Evolutionary conservation across 2,329 filamentous ascomycete genomes (phyloP).

Genomic region (Diaporthe citriasiana): DNA sequence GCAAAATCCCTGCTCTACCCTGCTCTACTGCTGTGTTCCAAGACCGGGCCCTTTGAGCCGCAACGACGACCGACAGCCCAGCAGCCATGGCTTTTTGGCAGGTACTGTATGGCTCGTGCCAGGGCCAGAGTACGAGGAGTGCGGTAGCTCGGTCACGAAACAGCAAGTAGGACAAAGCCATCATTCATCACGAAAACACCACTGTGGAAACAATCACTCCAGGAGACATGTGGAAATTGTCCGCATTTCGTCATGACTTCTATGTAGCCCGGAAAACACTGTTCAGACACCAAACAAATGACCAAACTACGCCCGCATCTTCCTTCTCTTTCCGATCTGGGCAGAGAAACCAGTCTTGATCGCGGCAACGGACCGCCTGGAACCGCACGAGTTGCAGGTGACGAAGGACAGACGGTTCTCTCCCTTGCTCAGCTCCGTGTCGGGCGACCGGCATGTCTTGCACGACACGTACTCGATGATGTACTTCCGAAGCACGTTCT

Average conservation of each 20-base stretch:
- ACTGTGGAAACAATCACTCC: background rate
- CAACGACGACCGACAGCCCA: background rate
- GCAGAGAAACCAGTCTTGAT: slow-evolving; percentile 99
- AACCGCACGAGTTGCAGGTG: slow-evolving; percentile 91
- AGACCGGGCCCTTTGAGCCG: slow-evolving; percentile 6
- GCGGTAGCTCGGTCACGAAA: background rate
- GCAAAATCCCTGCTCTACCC: slow-evolving; percentile 34
- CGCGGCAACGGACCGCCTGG: slow-evolving; percentile 89
- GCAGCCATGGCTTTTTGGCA: background rate
- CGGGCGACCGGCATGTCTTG: slow-evolving; percentile 96
- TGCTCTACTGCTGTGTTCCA: background rate
- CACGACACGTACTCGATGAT: slow-evolving; percentile 98
- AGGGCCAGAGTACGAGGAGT: background rate
- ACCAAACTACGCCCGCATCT: slow-evolving; percentile 81
- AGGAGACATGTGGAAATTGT: background rate
- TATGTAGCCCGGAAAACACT: slow-evolving; percentile 33
- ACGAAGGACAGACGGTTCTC: slow-evolving; percentile 99
- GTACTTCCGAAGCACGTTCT: slow-evolving; percentile 95
- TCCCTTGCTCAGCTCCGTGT: slow-evolving; percentile 97
- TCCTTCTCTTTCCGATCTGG: slow-evolving; percentile 98
- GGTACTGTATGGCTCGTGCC: background rate
- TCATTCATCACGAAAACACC: background rate
- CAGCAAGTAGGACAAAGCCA: background rate
- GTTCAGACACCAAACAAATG: slow-evolving; percentile 18
- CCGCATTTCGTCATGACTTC: slow-evolving; percentile 18